Percentiles rank a stretch among this genome's conserved stretches.
phyloP scores from a whole-genome alignment of 2,329 filamentous ascomycete genomes.

The Xylaria digitata region DNA sequence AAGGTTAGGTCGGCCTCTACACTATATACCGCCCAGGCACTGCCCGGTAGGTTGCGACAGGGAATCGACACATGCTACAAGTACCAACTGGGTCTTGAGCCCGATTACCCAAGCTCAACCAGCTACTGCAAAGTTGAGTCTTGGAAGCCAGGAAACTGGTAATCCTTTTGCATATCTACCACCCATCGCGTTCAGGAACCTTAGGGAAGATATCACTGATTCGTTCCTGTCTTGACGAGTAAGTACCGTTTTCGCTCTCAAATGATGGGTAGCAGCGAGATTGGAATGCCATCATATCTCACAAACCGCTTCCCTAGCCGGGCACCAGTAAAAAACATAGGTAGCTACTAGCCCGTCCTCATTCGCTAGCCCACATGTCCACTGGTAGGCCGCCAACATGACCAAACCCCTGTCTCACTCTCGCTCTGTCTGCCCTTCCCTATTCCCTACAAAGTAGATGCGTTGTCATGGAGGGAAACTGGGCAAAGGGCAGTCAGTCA shows the following conservation, averaged over 20 bases:
- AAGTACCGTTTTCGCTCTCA: constrained; percentile 4
- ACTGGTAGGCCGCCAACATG: constrained; percentile 33
- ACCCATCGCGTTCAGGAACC: not conserved
- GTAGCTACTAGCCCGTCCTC: constrained; percentile 15
- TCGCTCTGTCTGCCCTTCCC: constrained; percentile 22
- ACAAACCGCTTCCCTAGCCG: constrained; percentile 3
- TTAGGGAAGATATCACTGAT: not conserved
- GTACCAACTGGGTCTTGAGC: constrained; percentile 19
- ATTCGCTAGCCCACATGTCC: constrained; percentile 24
- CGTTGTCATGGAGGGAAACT: constrained; percentile 33
- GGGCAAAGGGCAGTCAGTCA: constrained; percentile 25
- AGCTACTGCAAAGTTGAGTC: constrained; percentile 2
- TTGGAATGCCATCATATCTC: constrained; percentile 15
- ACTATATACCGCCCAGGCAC: constrained; percentile 12
- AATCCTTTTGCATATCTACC: constrained; percentile 10
- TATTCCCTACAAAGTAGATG: constrained; percentile 24
- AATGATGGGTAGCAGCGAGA: not conserved
- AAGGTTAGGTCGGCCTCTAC: constrained; percentile 7
- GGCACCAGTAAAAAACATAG: not conserved
- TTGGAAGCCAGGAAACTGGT: constrained; percentile 20
- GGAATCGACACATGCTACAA: not conserved
- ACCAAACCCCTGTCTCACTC: constrained; percentile 28
- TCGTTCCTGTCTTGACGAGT: constrained; percentile 11
- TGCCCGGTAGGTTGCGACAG: not conserved
- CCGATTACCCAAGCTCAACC: constrained; percentile 16